A percentile compares a stretch with the other conserved stretches of the same genome.
Conservation (phyloP, 2,329 filamentous ascomycete species). For the Sclerotinia glacialis region DNA sequence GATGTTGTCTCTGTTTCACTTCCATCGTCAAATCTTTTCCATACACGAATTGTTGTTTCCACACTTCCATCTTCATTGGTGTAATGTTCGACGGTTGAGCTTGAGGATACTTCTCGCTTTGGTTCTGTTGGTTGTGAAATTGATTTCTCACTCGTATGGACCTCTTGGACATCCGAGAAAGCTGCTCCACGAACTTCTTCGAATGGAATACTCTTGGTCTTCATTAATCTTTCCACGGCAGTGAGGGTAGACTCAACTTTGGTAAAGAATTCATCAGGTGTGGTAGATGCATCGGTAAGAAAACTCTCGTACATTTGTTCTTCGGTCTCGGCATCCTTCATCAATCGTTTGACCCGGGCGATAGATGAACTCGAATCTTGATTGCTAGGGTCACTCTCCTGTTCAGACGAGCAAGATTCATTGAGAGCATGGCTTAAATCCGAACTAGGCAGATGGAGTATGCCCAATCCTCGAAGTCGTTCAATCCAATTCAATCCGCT, state of each 20-base stretch:
- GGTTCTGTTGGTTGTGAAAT: background rate
- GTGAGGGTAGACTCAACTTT: constrained; percentile 11
- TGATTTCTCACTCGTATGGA: background rate
- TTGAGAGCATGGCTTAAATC: background rate
- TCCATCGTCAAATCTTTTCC: constrained; percentile 26
- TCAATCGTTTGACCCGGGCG: background rate
- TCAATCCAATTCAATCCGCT: constrained; percentile 25
- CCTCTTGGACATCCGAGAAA: background rate
- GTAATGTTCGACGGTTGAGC: constrained; percentile 23
- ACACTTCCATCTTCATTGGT: constrained; percentile 26
- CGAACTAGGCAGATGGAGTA: constrained; percentile 8
- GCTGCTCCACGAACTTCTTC: background rate
- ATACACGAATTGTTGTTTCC: constrained; percentile 23
- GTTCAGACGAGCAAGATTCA: background rate
- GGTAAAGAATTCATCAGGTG: constrained; percentile 9
- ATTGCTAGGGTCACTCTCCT: background rate
- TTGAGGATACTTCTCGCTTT: constrained; percentile 23
- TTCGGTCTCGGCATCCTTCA: constrained; percentile 29
- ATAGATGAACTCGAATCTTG: background rate
- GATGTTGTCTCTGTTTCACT: constrained; percentile 23
- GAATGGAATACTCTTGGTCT: background rate
- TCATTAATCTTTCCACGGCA: constrained; percentile 16
- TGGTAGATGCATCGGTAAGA: background rate
- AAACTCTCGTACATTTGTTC: constrained; percentile 38
- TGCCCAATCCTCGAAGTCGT: constrained; percentile 22